Base-by-base conservation (phyloP, 352 stramenopile species). In the Phytophthora boehmeriae region DNA sequence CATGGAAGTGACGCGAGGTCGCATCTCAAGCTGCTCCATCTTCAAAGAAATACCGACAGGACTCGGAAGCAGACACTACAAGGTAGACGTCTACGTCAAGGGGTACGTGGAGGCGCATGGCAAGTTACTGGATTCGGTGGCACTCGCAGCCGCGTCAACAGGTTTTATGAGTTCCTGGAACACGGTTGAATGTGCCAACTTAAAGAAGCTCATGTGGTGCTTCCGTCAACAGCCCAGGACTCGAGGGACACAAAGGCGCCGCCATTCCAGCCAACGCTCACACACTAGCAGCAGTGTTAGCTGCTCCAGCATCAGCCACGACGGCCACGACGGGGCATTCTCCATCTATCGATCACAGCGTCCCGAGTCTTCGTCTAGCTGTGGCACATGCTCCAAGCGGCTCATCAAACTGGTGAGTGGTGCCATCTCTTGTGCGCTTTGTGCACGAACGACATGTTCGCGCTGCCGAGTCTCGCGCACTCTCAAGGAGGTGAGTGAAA, bases 101-200 rank as follows among this genome's bases (percentile, higher is more conserved):
- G 73, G 66, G 13, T 79, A 79, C 32, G 67, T 78, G 0, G 70
- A 82, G 36, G 62, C 68, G n/a, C 71, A 77, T 25, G 73, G 70
- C 19, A 76, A 68, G 14, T 42, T 80, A 23, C 53, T 79, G 16
- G 67, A 82, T 32, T 70, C 59, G 11, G 66, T 82, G n/a, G 63
- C 73, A 4, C 67, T 85, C 14, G 67, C 71, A 11, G 60, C 62
- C 5, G 73, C 73, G 9, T 77, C 75, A 8, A 81, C 59, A 20
- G 72, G 69, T 3, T 75, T 79, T 23, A 55, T 79, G 28, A 81
- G 69, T 46, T 80, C 68, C 13, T 83, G 75, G 75, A 84, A 84
- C 45, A 42, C 70, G 2, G 59, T 81, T 36, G 72, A 80, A 51
- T 79, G 66, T 39, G 69, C 61, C 17, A 61, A 78, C 27, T 44